Evolutionary conservation across 768 basidiomycete genomes (phyloP).

Genomic region (Amanita exitialis): DNA sequence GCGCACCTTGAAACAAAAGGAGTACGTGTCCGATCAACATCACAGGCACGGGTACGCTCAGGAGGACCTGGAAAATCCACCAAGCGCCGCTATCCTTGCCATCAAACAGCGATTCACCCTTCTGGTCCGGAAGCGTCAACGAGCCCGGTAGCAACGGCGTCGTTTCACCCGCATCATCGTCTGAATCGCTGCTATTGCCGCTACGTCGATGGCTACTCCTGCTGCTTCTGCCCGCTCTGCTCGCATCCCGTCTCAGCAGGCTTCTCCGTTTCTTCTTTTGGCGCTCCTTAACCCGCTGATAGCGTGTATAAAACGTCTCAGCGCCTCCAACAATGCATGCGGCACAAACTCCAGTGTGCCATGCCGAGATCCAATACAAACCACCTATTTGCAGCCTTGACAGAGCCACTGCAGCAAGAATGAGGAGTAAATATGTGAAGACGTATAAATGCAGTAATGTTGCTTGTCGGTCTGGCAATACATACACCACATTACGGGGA

Average conservation of each 20-base stretch:
- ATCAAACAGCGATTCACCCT: constrained; percentile 12
- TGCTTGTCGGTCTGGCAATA: constrained; percentile 21
- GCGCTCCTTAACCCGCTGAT: background rate
- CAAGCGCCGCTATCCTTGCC: constrained; percentile 14
- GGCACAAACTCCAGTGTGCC: constrained; percentile 36
- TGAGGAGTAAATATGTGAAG: constrained; percentile 49
- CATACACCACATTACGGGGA: background rate
- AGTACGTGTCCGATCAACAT: constrained; percentile 18
- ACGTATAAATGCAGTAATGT: constrained; percentile 43
- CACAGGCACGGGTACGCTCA: constrained; percentile 19
- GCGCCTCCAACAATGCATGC: constrained; percentile 27
- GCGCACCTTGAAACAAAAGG: constrained; percentile 16
- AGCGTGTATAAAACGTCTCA: constrained; percentile 17
- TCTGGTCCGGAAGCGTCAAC: constrained; percentile 8
- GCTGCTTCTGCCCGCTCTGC: background rate
- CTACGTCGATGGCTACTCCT: background rate
- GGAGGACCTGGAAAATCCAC: constrained; percentile 21
- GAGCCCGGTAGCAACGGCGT: constrained; percentile 5
- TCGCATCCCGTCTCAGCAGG: background rate
- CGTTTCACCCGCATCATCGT: constrained; percentile 1
- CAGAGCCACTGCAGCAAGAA: constrained; percentile 37
- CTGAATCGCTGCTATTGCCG: constrained; percentile 1
- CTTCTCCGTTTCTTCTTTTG: constrained; percentile 1
- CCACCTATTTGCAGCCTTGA: constrained; percentile 35
- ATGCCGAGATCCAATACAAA: constrained; percentile 46